Base-by-base conservation (phyloP, 441 rosid genomes). In the Euphorbia corollata region DNA sequence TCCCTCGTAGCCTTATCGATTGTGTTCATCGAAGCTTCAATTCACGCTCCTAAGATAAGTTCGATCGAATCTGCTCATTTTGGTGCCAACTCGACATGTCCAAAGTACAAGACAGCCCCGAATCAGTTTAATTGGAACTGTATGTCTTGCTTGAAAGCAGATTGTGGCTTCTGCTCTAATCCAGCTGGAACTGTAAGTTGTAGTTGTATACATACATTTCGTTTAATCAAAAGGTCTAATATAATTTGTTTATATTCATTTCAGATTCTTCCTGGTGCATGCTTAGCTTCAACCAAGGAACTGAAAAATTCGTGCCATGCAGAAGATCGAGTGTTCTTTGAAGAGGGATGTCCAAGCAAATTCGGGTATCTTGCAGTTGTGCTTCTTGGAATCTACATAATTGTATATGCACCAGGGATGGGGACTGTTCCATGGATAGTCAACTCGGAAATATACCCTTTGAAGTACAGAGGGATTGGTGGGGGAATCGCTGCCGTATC, bases 371-470 rank as follows among this genome's bases (percentile, higher is more conserved):
- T 84, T 0, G 93, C 96, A 0, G 82, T 90, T 6, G 34, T 87
- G 27, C 70, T 89, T 23, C 75, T 90, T 11, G 98, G 83, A 22
- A 63, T 84, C 19, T 87, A 90, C 78, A 93, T 93, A 13, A 75
- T 93, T 9, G 68, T 75, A 19, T 90, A 83, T 59, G 80, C 98
- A 0, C 97, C 97, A 5, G 96, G 98, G 20, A 89, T 93, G 92
- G 97, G 98, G 1, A 86, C 91, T 0, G 92, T 76, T 2, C 98
- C 97, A 0, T 86, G 98, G 98, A 83, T 89, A 4, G 83, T 93
- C 7, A 93, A 90, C 84, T 93, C 97, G 2, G 97, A 90, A 82
- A 90, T 93, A 24, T 92, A 92, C 73, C 98, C 98, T 0, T 72
- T 90, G 9, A 77, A 82, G 36, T 92, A 89, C 60, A 79, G 97